Evolutionary conservation across 2,329 filamentous ascomycete genomes (phyloP).

Genomic region (Ophiostoma himal-ulmi): DNA sequence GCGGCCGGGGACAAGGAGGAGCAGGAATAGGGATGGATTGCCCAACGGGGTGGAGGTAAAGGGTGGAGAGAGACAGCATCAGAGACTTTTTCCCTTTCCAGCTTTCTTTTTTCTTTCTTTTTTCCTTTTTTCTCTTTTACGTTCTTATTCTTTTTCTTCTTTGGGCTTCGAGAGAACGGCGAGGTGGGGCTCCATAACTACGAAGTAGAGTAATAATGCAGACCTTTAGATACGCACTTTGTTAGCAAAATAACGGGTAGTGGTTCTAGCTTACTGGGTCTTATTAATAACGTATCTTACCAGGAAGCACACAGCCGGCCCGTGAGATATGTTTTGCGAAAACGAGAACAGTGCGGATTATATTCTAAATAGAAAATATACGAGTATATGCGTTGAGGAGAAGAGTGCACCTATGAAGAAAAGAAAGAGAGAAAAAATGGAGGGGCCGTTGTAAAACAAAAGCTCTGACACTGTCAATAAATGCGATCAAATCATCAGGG

Average conservation of each 20-base stretch:
- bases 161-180: not conserved
- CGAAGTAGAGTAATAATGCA: not conserved
- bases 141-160: not conserved
- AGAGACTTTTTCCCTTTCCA: constrained; percentile 1
- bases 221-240: not conserved
- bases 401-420: not conserved
- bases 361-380: too few species aligned
- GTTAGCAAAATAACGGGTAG: not conserved
- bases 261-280: not conserved
- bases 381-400: not conserved
- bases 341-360: not conserved
- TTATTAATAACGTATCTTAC: not conserved
- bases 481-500: not conserved
- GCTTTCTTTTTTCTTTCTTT: not conserved
- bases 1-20: constrained; percentile 2
- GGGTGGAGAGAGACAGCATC: constrained; percentile 15
- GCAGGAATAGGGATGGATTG: constrained; percentile 5
- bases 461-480: not conserved
- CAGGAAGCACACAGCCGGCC: constrained; percentile 9
- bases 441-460: not conserved
- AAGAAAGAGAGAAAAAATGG: not conserved
- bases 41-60: constrained; percentile 14
- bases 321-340: not conserved
- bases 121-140: not conserved
- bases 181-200: not conserved